These are phyloP conservation scores for Backusella circina DNA, from an alignment of 192 early-diverging fungal genomes.

Conservation along the genomic window DNA sequence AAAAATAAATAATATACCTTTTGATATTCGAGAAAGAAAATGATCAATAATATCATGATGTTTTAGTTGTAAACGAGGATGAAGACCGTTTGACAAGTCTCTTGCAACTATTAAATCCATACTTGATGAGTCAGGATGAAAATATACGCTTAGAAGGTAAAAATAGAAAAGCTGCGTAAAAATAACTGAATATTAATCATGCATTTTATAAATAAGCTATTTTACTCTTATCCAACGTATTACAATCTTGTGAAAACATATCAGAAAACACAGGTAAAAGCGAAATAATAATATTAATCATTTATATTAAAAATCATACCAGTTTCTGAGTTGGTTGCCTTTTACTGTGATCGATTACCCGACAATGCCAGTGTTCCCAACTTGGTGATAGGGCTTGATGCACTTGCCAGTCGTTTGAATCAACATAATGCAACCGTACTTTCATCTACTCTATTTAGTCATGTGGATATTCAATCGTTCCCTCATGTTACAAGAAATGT, in stretches of 20 bases:
- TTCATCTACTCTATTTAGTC: constrained; percentile 60
- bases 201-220: no score
- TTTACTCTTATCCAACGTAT: background rate
- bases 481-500: constrained; percentile 78
- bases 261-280: constrained; percentile 51
- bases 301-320: no score
- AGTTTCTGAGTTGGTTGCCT: constrained; percentile 63
- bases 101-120: constrained; percentile 72
- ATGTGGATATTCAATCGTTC: constrained; percentile 87
- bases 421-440: constrained; percentile 47
- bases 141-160: constrained; percentile 76
- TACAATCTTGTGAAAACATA: constrained; percentile 28
- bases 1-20: no score
- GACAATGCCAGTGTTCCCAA: constrained; percentile 69
- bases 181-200: no score
- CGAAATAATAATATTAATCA: no score
- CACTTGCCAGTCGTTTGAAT: constrained; percentile 53
- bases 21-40: background rate
- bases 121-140: constrained; percentile 75
- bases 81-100: constrained; percentile 63
- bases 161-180: no score
- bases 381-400: constrained; percentile 55
- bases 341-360: constrained; percentile 67
- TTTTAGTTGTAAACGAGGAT: constrained; percentile 15
- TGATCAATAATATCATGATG: background rate